Evolutionary conservation across 1,139 yeast genomes (phyloP).

Genomic region (Suhomyces atakaporum): DNA sequence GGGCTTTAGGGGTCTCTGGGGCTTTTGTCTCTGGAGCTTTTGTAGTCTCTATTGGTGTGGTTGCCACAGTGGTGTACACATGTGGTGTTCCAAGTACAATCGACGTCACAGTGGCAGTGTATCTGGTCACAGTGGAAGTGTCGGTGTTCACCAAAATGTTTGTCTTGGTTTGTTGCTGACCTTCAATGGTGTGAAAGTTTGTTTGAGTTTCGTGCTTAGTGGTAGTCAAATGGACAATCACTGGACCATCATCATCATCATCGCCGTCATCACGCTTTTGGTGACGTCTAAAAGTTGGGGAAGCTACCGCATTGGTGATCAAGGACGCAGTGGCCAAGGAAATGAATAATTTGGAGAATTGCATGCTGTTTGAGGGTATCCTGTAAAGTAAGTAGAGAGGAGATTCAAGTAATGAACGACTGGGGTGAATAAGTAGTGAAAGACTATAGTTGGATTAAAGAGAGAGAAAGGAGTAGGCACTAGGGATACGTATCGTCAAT

Average conservation of each 20-base stretch:
- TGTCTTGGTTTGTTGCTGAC: conserved; percentile 33
- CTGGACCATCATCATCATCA: conserved; percentile 31
- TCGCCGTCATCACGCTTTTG: conserved; percentile 15
- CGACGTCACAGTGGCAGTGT: conserved; percentile 49
- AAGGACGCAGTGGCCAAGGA: conserved; percentile 26
- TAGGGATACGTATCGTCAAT: conserved; percentile 12
- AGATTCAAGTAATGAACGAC: conserved; percentile 17
- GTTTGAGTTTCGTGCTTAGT: conserved; percentile 41
- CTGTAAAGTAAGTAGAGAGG: conserved; percentile 13
- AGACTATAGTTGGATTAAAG: conserved; percentile 16
- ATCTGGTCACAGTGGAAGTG: conserved; percentile 42
- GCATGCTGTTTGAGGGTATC: conserved; percentile 26
- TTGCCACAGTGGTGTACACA: conserved; percentile 42
- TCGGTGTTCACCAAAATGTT: conserved; percentile 32
- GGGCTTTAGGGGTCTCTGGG: conserved; percentile 14
- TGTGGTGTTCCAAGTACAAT: conserved; percentile 44
- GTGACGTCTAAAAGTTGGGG: conserved; percentile 23
- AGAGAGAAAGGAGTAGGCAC: conserved; percentile 12
- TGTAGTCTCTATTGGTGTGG: conserved; percentile 31
- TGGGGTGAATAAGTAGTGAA: conserved; percentile 19
- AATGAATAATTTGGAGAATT: conserved; percentile 31
- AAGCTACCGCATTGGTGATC: conserved; percentile 27
- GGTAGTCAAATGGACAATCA: conserved; percentile 38
- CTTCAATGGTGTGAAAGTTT: conserved; percentile 35
- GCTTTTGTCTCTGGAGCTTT: no score